phyloP scores from a whole-genome alignment of 1,284 basidiomycete genomes.

The Malassezia globosa region DNA sequence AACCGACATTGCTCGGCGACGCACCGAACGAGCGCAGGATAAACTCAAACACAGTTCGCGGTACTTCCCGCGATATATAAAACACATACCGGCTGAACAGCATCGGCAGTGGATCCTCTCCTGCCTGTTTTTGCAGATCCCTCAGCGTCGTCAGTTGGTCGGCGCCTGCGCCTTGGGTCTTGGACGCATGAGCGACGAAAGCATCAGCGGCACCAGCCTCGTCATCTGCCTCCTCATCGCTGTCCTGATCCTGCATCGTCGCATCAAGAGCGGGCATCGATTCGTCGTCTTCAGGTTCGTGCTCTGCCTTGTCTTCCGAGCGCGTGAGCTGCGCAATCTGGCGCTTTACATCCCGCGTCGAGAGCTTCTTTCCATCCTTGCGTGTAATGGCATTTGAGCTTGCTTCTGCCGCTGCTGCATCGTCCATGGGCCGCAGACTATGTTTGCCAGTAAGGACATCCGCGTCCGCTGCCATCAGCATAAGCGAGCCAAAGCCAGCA shows the following conservation, averaged over 20 bases:
- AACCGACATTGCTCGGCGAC: slow-evolving; percentile 62
- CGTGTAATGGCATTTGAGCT: slow-evolving; percentile 23
- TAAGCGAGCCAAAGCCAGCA: slow-evolving; percentile 73
- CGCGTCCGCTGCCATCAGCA: slow-evolving; percentile 55
- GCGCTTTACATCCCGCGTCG: slow-evolving; percentile 50
- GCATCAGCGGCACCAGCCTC: slow-evolving; percentile 18
- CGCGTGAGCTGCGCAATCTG: slow-evolving; percentile 48
- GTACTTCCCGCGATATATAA: slow-evolving; percentile 87
- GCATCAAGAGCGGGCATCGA: slow-evolving; percentile 19
- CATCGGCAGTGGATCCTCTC: slow-evolving; percentile 21
- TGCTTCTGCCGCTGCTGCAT: slow-evolving; percentile 16
- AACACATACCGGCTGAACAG: slow-evolving; percentile 82
- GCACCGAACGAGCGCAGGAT: slow-evolving; percentile 76
- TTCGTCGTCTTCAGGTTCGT: slow-evolving; percentile 21
- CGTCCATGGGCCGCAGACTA: slow-evolving; percentile 1
- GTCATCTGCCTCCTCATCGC: slow-evolving; percentile 11
- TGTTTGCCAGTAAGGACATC: slow-evolving; percentile 33
- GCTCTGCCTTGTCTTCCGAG: slow-evolving; percentile 12
- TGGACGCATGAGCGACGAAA: slow-evolving; percentile 52
- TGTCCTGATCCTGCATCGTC: slow-evolving; percentile 1
- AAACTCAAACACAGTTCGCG: slow-evolving; percentile 87
- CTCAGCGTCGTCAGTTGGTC: slow-evolving; percentile 65
- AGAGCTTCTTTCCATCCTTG: slow-evolving; percentile 49
- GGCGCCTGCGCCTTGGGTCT: slow-evolving; percentile 48
- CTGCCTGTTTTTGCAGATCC: slow-evolving; percentile 49